Evolutionary conservation across 345 rosid genomes (phyloP).

Genomic region (Hibiscus tridactylites): DNA sequence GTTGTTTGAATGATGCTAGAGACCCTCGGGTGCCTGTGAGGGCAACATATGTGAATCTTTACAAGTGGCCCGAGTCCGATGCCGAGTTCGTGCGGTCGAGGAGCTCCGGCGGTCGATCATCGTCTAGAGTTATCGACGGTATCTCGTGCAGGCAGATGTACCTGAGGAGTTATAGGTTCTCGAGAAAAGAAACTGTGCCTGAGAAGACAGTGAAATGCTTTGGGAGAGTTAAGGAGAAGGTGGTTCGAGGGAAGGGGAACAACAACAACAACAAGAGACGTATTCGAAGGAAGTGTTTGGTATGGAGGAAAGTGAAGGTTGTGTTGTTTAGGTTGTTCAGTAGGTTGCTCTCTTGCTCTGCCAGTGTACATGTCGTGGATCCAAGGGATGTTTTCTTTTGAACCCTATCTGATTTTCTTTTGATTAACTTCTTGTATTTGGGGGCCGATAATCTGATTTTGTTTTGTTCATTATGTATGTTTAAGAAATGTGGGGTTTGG

Average conservation of each 20-base stretch:
- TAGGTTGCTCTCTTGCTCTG: slow-evolving; percentile 35
- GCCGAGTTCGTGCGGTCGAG: slow-evolving; percentile 21
- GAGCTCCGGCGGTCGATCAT: neutral
- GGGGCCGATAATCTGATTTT: neutral
- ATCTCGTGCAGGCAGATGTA: slow-evolving; percentile 45
- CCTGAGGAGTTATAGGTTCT: slow-evolving; percentile 43
- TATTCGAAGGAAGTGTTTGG: slow-evolving; percentile 32
- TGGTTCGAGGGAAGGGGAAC: slow-evolving; percentile 12
- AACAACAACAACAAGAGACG: slow-evolving; percentile 7
- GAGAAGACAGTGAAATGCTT: slow-evolving; percentile 31
- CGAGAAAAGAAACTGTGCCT: slow-evolving; percentile 24
- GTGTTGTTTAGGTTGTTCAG: slow-evolving; percentile 35
- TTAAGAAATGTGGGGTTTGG: neutral
- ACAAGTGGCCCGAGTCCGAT: slow-evolving; percentile 23
- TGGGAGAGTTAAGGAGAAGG: slow-evolving; percentile 21
- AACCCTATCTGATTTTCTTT: slow-evolving; percentile 1
- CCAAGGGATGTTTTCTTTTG: slow-evolving; percentile 2
- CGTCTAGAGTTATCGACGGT: slow-evolving; percentile 25
- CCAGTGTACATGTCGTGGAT: slow-evolving; percentile 42
- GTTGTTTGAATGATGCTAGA: slow-evolving; percentile 18
- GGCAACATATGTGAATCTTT: slow-evolving; percentile 23
- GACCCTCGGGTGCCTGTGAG: slow-evolving; percentile 11
- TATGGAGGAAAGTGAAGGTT: slow-evolving; percentile 47
- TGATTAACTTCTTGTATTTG: neutral
- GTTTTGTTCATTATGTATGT: neutral